phyloP scores from a whole-genome alignment of 83 land plant species.

The Isoetes engelmannii region DNA sequence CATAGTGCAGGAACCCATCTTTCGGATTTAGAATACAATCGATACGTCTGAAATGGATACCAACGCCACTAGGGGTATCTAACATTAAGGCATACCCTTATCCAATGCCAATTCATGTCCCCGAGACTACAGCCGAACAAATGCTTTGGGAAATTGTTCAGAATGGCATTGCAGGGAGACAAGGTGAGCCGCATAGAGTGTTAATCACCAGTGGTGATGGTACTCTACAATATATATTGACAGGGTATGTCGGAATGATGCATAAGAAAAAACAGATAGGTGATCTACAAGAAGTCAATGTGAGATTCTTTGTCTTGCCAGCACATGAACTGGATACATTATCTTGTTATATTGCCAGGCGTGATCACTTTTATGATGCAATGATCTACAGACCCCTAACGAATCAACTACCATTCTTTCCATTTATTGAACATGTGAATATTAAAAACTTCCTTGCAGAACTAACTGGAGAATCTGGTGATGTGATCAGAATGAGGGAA shows the following conservation, averaged over 20 bases:
- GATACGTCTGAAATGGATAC: no score
- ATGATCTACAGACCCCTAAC: constrained; percentile 11
- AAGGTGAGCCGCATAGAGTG: constrained; percentile 9
- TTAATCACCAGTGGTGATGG: constrained; percentile 19
- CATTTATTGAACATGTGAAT: neutral
- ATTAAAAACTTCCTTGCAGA: neutral
- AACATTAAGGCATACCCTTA: no score
- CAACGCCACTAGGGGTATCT: no score
- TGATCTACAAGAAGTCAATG: constrained; percentile 1
- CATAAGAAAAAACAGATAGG: neutral
- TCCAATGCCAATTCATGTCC: constrained; percentile 13
- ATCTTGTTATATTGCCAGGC: constrained; percentile 15
- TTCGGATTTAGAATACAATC: no score
- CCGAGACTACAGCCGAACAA: constrained; percentile 10
- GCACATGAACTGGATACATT: constrained; percentile 8
- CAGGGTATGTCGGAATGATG: constrained; percentile 12
- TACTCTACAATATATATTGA: constrained; percentile 15
- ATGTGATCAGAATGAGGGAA: neutral
- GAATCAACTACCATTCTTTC: constrained; percentile 15
- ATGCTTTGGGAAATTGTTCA: neutral
- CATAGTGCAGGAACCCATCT: no score
- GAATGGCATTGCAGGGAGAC: neutral
- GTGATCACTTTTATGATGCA: constrained; percentile 24
- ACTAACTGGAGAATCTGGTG: neutral
- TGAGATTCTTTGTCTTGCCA: constrained; percentile 18